These are phyloP conservation scores for Clarireedia paspali DNA, from an alignment of 2,329 filamentous ascomycete species.

Conservation along the genomic window DNA sequence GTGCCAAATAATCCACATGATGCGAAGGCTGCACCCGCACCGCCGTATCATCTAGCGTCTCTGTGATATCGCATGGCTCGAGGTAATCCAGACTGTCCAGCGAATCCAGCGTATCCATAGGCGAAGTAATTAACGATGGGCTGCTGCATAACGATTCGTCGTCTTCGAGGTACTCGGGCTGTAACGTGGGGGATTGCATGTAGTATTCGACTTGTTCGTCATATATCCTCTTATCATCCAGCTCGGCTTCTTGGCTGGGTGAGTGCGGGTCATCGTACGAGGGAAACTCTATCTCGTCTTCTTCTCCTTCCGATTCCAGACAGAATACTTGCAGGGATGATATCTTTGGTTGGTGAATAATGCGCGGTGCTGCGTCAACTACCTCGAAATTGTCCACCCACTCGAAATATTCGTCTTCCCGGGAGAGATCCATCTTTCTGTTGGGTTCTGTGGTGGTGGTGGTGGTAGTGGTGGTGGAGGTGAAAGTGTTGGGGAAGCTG, in stretches of 20 bases:
- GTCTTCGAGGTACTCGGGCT: slow-evolving; percentile 21
- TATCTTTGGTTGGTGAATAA: slow-evolving; percentile 5
- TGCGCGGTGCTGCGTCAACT: not conserved
- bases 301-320: slow-evolving; percentile 78
- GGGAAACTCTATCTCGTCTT: slow-evolving; percentile 41
- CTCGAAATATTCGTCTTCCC: slow-evolving; percentile 8
- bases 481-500: too few species aligned
- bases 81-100: not conserved
- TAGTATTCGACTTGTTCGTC: slow-evolving; percentile 33
- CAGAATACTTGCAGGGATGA: not conserved
- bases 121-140: slow-evolving; percentile 46
- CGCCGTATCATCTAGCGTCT: slow-evolving; percentile 44
- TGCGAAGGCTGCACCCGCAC: slow-evolving; percentile 55
- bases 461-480: too few species aligned
- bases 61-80: slow-evolving; percentile 3
- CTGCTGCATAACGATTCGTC: slow-evolving; percentile 44
- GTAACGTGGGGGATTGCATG: slow-evolving; percentile 55
- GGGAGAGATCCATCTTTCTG: slow-evolving; percentile 4
- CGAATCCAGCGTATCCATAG: slow-evolving; percentile 37
- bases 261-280: slow-evolving; percentile 31
- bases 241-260: not conserved
- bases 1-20: slow-evolving; percentile 90
- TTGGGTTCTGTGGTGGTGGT: too few species aligned
- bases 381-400: slow-evolving; percentile 5
- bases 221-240: slow-evolving; percentile 20